phyloP scores from a whole-genome alignment of 257 asterid species.

The Capsicum rhomboideum region DNA sequence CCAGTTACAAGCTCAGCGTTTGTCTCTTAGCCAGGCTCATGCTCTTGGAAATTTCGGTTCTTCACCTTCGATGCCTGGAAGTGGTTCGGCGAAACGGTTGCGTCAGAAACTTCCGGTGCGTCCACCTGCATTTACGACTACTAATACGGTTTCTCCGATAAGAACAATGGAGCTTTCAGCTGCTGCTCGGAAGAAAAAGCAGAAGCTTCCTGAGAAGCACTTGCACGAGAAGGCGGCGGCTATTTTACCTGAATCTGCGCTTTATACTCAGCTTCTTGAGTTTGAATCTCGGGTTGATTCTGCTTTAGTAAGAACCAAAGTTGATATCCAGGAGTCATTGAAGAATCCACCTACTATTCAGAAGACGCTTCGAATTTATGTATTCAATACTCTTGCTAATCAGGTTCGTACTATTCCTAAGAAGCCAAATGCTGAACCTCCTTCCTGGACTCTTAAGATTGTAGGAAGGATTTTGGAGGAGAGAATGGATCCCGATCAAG shows the following conservation, averaged over 20 bases:
- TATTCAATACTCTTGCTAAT: constrained; percentile 80
- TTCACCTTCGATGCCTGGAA: constrained; percentile 68
- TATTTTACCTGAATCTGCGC: constrained; percentile 92
- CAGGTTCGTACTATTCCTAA: constrained; percentile 71
- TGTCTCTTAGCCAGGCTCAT: constrained; percentile 63
- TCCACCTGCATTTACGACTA: constrained; percentile 61
- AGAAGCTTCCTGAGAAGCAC: constrained; percentile 91
- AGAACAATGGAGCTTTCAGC: constrained; percentile 71
- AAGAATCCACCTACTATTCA: constrained; percentile 72
- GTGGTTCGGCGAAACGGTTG: constrained; percentile 42
- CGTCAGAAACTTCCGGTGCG: constrained; percentile 84
- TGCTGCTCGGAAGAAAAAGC: constrained; percentile 88
- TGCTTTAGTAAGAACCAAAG: constrained; percentile 80
- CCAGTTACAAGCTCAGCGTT: constrained; percentile 82
- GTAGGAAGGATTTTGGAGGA: constrained; percentile 93
- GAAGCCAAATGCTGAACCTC: constrained; percentile 82
- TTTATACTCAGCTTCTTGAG: constrained; percentile 90
- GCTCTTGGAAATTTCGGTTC: constrained; percentile 63
- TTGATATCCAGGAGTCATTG: constrained; percentile 87
- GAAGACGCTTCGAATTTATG: constrained; percentile 80
- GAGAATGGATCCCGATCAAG: constrained; percentile 84
- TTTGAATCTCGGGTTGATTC: constrained; percentile 93
- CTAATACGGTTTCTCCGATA: constrained; percentile 56
- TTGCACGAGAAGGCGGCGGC: constrained; percentile 91
- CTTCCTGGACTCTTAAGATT: constrained; percentile 93